phyloP scores from a whole-genome alignment of 768 basidiomycete species.

The Clitopilus passeckerianus region DNA sequence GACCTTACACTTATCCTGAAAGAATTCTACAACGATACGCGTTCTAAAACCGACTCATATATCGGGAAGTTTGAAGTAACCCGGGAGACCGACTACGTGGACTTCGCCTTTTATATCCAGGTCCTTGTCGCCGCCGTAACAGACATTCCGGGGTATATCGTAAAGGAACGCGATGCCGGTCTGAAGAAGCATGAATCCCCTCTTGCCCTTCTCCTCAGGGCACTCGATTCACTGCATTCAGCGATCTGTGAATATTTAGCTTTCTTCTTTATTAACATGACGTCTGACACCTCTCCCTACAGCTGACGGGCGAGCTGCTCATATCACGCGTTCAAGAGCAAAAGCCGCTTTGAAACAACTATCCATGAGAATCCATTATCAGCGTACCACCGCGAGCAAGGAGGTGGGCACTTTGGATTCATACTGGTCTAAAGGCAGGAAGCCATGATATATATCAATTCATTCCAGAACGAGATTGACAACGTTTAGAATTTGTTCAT shows the following conservation, averaged over 20 bases:
- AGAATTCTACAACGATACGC: conserved; percentile 36
- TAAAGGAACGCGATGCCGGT: conserved; percentile 32
- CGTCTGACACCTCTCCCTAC: background rate
- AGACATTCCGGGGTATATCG: conserved; percentile 53
- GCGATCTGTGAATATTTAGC: conserved; percentile 50
- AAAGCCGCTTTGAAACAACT: conserved; percentile 67
- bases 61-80: conserved; percentile 48
- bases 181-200: conserved; percentile 28
- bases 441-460: background rate
- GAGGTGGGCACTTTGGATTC: conserved; percentile 12
- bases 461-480: background rate
- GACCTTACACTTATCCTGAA: conserved; percentile 45
- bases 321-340: conserved; percentile 70
- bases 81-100: conserved; percentile 56
- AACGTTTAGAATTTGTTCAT: background rate
- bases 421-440: conserved; percentile 10
- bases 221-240: conserved; percentile 50
- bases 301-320: conserved; percentile 73
- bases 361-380: conserved; percentile 59
- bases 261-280: background rate
- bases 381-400: conserved; percentile 30
- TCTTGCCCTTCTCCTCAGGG: conserved; percentile 42
- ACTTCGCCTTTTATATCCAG: conserved; percentile 47
- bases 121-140: conserved; percentile 58
- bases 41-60: conserved; percentile 17